A percentile compares a stretch with the other conserved stretches of the same genome.
phyloP scores from a whole-genome alignment of 176 grass and related monocot species.

The Zea luxurians region DNA sequence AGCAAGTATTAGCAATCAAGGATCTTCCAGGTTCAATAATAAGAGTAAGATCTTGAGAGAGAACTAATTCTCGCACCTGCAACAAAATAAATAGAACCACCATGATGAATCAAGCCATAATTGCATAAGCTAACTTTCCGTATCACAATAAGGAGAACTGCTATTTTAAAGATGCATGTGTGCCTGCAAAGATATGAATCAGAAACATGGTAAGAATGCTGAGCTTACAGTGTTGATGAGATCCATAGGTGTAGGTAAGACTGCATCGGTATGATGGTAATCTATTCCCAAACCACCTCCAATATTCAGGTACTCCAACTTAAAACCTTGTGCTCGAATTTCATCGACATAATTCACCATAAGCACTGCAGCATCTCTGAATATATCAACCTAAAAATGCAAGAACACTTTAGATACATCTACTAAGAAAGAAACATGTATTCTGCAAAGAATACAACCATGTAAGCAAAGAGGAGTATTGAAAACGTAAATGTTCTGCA shows the following conservation, averaged over 20 bases:
- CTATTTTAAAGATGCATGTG: neutral
- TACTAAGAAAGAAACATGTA: neutral
- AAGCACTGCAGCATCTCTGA: slow-evolving; percentile 93
- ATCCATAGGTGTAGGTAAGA: slow-evolving; percentile 92
- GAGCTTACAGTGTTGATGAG: slow-evolving; percentile 87
- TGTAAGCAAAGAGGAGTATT: neutral
- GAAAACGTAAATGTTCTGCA: neutral
- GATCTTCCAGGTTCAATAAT: slow-evolving; percentile 98
- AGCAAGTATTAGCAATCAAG: slow-evolving; percentile 92
- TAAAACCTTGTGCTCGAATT: slow-evolving; percentile 91
- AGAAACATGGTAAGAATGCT: slow-evolving; percentile 27
- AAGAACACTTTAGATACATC: slow-evolving; percentile 17
- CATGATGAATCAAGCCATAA: neutral
- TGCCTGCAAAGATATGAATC: slow-evolving; percentile 27
- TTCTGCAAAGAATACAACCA: neutral
- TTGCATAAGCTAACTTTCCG: neutral
- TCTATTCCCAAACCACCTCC: slow-evolving; percentile 96
- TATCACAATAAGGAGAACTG: slow-evolving; percentile 18
- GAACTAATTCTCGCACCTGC: slow-evolving; percentile 90
- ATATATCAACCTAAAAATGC: slow-evolving; percentile 80
- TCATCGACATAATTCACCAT: slow-evolving; percentile 92
- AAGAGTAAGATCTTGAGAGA: slow-evolving; percentile 78
- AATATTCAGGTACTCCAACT: slow-evolving; percentile 92
- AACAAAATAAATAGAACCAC: neutral
- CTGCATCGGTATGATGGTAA: slow-evolving; percentile 72